These are phyloP conservation scores for Cryptococcus sp. DNA, from an alignment of 1,284 basidiomycete species.

Conservation along the genomic window DNA sequence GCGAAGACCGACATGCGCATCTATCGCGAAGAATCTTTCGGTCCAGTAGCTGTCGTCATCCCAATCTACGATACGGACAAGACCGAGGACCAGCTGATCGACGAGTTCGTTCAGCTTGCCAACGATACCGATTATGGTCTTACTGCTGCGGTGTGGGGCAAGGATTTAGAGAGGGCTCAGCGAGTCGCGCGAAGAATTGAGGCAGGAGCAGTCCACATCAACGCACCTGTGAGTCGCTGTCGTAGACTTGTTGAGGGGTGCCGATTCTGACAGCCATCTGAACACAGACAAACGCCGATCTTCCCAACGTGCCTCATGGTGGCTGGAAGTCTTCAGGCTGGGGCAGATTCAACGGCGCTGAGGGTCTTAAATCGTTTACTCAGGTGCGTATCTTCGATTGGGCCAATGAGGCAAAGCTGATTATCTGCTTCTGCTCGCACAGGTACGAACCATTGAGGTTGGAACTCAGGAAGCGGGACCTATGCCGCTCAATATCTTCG, in stretches of 20 bases:
- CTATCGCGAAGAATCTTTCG: constrained; percentile 64
- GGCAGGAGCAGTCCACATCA: constrained; percentile 30
- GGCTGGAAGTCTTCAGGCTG: constrained; percentile 38
- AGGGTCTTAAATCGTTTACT: constrained; percentile 31
- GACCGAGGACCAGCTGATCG: constrained; percentile 44
- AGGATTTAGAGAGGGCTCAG: constrained; percentile 58
- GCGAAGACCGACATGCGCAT: constrained; percentile 60
- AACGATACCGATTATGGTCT: constrained; percentile 62
- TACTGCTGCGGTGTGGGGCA: constrained; percentile 61
- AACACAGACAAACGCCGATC: constrained; percentile 21
- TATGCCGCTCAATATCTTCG: neutral
- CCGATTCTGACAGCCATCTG: neutral
- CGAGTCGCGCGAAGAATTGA: constrained; percentile 59
- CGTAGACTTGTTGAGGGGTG: neutral
- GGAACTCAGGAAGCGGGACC: neutral
- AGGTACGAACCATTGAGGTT: neutral
- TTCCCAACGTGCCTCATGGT: constrained; percentile 35
- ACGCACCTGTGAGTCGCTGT: constrained; percentile 13
- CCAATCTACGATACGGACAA: constrained; percentile 19
- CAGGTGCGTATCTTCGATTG: constrained; percentile 5
- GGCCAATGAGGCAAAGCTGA: neutral
- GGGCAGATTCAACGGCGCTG: constrained; percentile 36
- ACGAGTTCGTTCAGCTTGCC: constrained; percentile 57
- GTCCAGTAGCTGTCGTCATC: constrained; percentile 57
- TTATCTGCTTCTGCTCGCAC: neutral